Evolutionary conservation across 2,329 filamentous ascomycete species (phyloP).

Genomic region (Pseudogymnoascus sp.): DNA sequence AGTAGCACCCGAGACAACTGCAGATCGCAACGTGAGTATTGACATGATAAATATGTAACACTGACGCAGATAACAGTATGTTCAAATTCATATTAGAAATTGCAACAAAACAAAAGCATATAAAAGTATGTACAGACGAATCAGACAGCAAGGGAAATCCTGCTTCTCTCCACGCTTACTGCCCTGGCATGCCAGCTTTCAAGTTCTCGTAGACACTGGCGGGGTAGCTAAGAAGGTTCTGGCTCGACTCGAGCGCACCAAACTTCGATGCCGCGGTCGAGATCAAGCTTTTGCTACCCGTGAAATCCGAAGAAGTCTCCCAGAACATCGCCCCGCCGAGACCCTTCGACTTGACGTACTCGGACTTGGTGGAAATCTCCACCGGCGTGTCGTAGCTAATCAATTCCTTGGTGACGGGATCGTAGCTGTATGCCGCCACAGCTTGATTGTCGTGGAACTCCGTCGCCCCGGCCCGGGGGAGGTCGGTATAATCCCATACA

Average conservation of each 20-base stretch:
- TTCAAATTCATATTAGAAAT: constrained; percentile 32
- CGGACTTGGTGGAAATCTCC: constrained; percentile 53
- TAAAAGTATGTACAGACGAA: neutral
- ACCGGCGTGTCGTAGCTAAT: constrained; percentile 63
- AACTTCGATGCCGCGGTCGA: constrained; percentile 35
- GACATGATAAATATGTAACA: too few relatives aligned
- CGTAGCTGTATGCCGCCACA: constrained; percentile 64
- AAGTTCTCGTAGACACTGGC: constrained; percentile 49
- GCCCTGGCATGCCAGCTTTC: constrained; percentile 28
- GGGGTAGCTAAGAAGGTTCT: constrained; percentile 46
- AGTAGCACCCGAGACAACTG: neutral
- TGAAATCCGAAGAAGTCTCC: constrained; percentile 65
- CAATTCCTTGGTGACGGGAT: constrained; percentile 50
- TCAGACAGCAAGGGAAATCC: neutral
- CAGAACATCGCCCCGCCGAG: constrained; percentile 80
- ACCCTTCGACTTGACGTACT: constrained; percentile 52
- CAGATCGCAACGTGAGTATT: too few relatives aligned
- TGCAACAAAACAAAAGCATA: neutral
- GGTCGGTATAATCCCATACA: constrained; percentile 72
- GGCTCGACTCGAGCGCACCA: constrained; percentile 35
- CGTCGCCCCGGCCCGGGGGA: constrained; percentile 54
- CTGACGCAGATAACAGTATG: constrained; percentile 35
- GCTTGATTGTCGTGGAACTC: constrained; percentile 49
- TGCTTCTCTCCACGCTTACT: constrained; percentile 9
- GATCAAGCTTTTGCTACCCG: constrained; percentile 52